phyloP scores from a whole-genome alignment of 208 protist genomes.

The Trypanosoma scelopori region DNA sequence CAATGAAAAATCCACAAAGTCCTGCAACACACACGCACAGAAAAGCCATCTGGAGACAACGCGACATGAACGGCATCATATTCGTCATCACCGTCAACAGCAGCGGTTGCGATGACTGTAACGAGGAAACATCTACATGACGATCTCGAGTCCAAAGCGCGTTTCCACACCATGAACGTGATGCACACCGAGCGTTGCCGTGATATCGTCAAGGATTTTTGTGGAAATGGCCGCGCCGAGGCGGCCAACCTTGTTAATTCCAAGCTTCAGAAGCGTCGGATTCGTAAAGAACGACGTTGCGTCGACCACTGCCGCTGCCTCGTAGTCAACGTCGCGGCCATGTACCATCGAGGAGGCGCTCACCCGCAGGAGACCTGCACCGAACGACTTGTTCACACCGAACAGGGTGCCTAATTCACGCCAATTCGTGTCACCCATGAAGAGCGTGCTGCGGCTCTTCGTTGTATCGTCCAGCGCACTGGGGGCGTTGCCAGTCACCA shows the following conservation, averaged over 20 bases:
- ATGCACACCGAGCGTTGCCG: slow-evolving; percentile 67
- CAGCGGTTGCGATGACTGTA: background rate
- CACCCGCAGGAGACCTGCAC: slow-evolving; percentile 51
- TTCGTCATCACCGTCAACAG: too few species aligned
- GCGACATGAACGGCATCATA: too few species aligned
- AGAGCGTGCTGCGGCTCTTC: slow-evolving; percentile 17
- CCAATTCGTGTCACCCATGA: slow-evolving; percentile 31
- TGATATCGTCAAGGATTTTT: slow-evolving; percentile 54
- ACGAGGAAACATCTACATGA: slow-evolving; percentile 32
- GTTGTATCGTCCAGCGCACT: slow-evolving; percentile 5
- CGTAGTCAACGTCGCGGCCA: slow-evolving; percentile 54
- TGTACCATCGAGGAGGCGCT: slow-evolving; percentile 76
- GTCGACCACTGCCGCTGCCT: slow-evolving; percentile 60
- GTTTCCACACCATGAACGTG: slow-evolving; percentile 38
- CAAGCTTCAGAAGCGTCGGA: slow-evolving; percentile 67
- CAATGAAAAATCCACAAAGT: too few species aligned
- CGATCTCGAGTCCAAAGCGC: slow-evolving; percentile 72
- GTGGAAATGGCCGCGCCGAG: slow-evolving; percentile 61
- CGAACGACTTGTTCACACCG: slow-evolving; percentile 47
- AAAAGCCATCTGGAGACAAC: too few species aligned
- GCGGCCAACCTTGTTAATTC: slow-evolving; percentile 65
- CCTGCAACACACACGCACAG: too few species aligned
- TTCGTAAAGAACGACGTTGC: slow-evolving; percentile 50
- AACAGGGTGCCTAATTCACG: slow-evolving; percentile 60
- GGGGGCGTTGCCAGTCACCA: background rate